phyloP scores from a whole-genome alignment of 768 basidiomycete species.

The Boletus sensibilis region DNA sequence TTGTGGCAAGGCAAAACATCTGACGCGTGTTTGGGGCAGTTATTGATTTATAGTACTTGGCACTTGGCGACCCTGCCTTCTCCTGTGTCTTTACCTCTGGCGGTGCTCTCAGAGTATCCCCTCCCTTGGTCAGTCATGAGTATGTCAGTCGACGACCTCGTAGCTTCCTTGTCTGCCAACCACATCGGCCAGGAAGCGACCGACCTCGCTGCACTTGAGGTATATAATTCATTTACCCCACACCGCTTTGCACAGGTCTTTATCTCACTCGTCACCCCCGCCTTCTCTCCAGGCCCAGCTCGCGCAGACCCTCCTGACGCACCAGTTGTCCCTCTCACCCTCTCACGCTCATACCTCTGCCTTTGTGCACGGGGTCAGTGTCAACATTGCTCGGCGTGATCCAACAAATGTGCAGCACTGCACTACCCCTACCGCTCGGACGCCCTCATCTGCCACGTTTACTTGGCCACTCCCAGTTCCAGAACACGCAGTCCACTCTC shows the following conservation, averaged over 20 bases:
- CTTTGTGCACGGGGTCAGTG: slow-evolving; percentile 21
- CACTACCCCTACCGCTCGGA: slow-evolving; percentile 40
- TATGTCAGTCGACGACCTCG: slow-evolving; percentile 50
- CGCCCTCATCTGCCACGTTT: slow-evolving; percentile 31
- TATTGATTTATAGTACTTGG: slow-evolving; percentile 14
- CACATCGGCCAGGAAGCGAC: slow-evolving; percentile 56
- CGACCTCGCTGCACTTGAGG: slow-evolving; percentile 49
- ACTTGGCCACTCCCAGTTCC: slow-evolving; percentile 30
- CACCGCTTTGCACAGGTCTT: slow-evolving; percentile 12
- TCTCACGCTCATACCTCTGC: slow-evolving; percentile 16
- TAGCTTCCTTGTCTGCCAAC: slow-evolving; percentile 44
- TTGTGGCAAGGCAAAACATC: not conserved
- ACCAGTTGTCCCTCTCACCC: slow-evolving; percentile 28
- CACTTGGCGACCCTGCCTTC: slow-evolving; percentile 8
- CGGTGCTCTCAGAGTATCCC: not conserved
- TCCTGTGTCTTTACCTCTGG: slow-evolving; percentile 7
- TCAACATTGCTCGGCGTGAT: slow-evolving; percentile 28
- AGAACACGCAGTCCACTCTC: slow-evolving; percentile 24
- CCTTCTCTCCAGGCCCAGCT: slow-evolving; percentile 40
- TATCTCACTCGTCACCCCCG: slow-evolving; percentile 15
- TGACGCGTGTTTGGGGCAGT: slow-evolving; percentile 26
- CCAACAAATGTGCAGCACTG: slow-evolving; percentile 40
- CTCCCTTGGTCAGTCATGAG: slow-evolving; percentile 40
- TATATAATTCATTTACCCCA: slow-evolving; percentile 24
- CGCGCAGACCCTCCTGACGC: slow-evolving; percentile 41